Conservation (phyloP, 305 asterid species). For the Solanum aculeatissimum region DNA sequence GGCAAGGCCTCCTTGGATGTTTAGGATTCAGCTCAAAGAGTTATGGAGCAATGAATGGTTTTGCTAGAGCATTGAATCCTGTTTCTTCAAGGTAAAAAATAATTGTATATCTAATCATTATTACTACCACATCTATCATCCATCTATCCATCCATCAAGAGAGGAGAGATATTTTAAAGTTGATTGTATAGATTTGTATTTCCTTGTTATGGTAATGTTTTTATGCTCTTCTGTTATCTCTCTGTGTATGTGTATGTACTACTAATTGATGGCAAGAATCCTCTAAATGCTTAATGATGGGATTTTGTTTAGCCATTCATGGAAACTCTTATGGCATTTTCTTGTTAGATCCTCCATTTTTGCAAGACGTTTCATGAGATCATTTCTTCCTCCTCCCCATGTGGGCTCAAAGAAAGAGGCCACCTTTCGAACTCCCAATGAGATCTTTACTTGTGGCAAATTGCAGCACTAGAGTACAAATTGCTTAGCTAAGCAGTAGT, state of each 20-base stretch:
- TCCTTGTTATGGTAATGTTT: background rate
- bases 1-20: conserved; percentile 82
- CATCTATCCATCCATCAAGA: background rate
- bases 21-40: conserved; percentile 63
- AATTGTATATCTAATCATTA: background rate
- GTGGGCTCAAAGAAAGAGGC: background rate
- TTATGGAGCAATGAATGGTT: conserved; percentile 49
- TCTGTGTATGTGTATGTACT: background rate
- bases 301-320: background rate
- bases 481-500: background rate
- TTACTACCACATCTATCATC: background rate
- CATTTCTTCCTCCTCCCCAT: background rate
- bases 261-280: background rate
- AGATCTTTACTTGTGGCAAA: background rate
- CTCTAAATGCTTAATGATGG: background rate
- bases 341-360: background rate
- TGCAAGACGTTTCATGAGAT: background rate
- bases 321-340: background rate
- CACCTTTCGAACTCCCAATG: background rate
- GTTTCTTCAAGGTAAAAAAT: conserved; percentile 40
- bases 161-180: background rate
- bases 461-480: background rate
- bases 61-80: conserved; percentile 45
- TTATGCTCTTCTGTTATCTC: background rate
- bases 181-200: background rate